Conservation (phyloP, 495 filamentous ascomycete species). For the Jackrogersella multiformis region DNA sequence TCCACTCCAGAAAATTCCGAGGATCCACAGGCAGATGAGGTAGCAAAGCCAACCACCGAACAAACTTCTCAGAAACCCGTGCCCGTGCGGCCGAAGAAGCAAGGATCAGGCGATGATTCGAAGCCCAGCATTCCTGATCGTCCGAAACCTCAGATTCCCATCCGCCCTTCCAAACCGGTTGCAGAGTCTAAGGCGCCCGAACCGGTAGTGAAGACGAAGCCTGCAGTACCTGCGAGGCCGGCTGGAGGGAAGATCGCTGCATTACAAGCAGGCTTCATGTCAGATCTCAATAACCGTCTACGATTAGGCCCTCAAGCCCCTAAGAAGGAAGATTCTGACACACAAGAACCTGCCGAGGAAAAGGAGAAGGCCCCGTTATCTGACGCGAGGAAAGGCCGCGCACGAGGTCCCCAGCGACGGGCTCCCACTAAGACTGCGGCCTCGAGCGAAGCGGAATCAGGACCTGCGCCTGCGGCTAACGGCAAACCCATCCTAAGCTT, state of each 20-base stretch:
- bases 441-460: slow-evolving; percentile 44
- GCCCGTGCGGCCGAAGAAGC: slow-evolving; percentile 54
- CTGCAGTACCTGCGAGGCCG: slow-evolving; percentile 81
- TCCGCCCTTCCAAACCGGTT: slow-evolving; percentile 68
- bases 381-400: slow-evolving; percentile 89
- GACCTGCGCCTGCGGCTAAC: slow-evolving; percentile 38
- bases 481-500: slow-evolving; percentile 45
- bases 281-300: slow-evolving; percentile 85
- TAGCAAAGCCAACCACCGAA: slow-evolving; percentile 39
- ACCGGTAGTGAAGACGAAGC: slow-evolving; percentile 69
- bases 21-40: slow-evolving; percentile 48
- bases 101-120: slow-evolving; percentile 56
- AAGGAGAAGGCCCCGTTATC: slow-evolving; percentile 79
- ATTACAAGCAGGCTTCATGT: slow-evolving; percentile 88
- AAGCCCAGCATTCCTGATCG: slow-evolving; percentile 62
- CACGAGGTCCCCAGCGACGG: slow-evolving; percentile 85
- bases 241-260: slow-evolving; percentile 87
- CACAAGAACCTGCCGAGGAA: slow-evolving; percentile 64
- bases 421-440: slow-evolving; percentile 63
- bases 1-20: slow-evolving; percentile 66
- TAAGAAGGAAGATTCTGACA: slow-evolving; percentile 70
- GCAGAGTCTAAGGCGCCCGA: slow-evolving; percentile 54
- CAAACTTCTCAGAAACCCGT: slow-evolving; percentile 56
- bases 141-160: slow-evolving; percentile 83
- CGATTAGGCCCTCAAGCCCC: slow-evolving; percentile 79